Percentiles rank a stretch among this genome's conserved stretches.
These are phyloP conservation scores for Zygotorulaspora danielsina DNA, from an alignment of 805 yeast genomes.

Conservation along the genomic window DNA sequence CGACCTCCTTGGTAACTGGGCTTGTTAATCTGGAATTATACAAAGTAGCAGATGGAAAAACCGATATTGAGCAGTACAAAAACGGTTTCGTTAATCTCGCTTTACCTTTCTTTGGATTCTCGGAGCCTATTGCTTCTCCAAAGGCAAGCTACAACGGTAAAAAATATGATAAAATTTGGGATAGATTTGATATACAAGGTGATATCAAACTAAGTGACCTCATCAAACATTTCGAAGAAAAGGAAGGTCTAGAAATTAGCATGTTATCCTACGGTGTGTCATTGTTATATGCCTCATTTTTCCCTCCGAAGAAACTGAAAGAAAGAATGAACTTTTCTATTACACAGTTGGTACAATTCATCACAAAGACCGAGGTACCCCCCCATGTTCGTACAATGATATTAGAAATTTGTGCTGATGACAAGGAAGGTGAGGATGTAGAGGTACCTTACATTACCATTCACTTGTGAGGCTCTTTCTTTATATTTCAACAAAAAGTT, in stretches of 20 bases:
- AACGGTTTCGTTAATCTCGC: conserved; percentile 92
- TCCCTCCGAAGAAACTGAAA: conserved; percentile 83
- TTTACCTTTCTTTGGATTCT: conserved; percentile 92
- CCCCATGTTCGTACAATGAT: conserved; percentile 70
- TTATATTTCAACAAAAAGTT: not conserved
- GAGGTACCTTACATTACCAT: conserved; percentile 87
- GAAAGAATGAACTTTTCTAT: conserved; percentile 67
- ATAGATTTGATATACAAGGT: conserved; percentile 77
- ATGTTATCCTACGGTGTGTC: conserved; percentile 93
- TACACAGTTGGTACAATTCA: conserved; percentile 74
- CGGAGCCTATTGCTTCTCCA: conserved; percentile 88
- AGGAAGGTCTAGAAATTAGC: conserved; percentile 81
- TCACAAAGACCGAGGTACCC: conserved; percentile 78
- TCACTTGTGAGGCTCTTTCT: conserved; percentile 36
- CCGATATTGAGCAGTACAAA: conserved; percentile 77
- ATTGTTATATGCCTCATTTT: conserved; percentile 85
- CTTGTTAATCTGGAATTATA: conserved; percentile 85
- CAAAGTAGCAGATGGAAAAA: conserved; percentile 77
- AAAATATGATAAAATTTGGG: conserved; percentile 89
- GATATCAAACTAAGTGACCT: conserved; percentile 72
- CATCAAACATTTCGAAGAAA: conserved; percentile 66
- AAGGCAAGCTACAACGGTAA: conserved; percentile 76
- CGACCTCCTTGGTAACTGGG: conserved; percentile 97
- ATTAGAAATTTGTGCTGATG: conserved; percentile 90
- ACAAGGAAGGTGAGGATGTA: conserved; percentile 87